Evolutionary conservation across 805 yeast species (phyloP), one percentile per base, ranked within the genome.

Genomic region (Ogataea saltuana): DNA sequence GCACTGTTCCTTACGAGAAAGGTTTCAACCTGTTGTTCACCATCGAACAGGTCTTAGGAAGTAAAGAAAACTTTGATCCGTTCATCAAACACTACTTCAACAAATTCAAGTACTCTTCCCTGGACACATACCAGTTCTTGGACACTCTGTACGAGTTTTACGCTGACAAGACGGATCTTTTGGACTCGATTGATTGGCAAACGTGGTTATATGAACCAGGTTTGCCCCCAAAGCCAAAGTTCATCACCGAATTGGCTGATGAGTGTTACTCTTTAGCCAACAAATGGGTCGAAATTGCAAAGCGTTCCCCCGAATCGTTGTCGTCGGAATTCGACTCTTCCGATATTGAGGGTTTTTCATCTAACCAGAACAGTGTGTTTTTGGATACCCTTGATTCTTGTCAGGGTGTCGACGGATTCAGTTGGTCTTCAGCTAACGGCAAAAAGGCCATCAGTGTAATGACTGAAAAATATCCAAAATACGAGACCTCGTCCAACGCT

Each of bases 1-100:
- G 88, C 25, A 72, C 85, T 1, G 95, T 89, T 34, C 96, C 96
- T 3, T 89, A 89, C 64, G 97, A 89, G 62, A 88, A 88, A 64
- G 97, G 97, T 6, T 85, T 83, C 55, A 87, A 84, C 53, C 73
- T 89, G 56, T 70, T 90, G 45, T 86, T 78, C 67, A 78, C 80
- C 54, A 71, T 89, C 39, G 97, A 90, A 65, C 75, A 72, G 36
- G 60, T 71, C 27, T 68, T 89, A 9, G 90, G 91, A 32, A 88
- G 91, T 34, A 89, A 88, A 28, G 71, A 70, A 17, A 74, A 64
- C 13, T 89, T 88, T 61, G 95, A 88, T 62, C 83, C 85, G 38
- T 89, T 86, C 59, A 82, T 89, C 55, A 86, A 84, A 44, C 75
- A 74, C 62, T 89, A 89, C 68, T 89, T 89, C 67, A 67, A 63